These are phyloP conservation scores for Strigomonas culicis DNA, from an alignment of 208 protist genomes.

Conservation along the genomic window DNA sequence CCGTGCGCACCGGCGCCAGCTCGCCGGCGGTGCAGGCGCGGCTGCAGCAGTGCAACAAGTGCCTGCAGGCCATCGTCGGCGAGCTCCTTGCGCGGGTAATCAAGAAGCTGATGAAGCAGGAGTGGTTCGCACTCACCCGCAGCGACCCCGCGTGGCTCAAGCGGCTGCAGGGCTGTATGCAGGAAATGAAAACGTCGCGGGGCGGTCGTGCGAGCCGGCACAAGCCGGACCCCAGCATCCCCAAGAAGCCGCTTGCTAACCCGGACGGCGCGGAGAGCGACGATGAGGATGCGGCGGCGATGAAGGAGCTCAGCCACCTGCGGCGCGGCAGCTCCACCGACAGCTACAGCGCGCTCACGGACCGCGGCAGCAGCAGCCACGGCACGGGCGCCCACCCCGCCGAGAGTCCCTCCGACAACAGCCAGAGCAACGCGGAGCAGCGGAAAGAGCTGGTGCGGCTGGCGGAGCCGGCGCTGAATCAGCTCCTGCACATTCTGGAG, in stretches of 20 bases:
- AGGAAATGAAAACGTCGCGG: background rate
- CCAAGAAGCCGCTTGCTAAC: background rate
- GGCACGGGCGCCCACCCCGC: background rate
- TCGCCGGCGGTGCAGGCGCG: conserved; percentile 32
- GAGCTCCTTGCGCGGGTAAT: conserved; percentile 41
- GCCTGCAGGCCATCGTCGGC: conserved; percentile 36
- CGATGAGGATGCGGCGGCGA: background rate
- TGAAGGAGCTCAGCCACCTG: background rate
- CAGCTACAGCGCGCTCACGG: background rate
- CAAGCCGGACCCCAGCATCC: background rate
- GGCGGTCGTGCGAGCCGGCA: background rate
- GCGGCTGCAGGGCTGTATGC: conserved; percentile 15
- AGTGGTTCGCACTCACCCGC: conserved; percentile 28
- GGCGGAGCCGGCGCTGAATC: conserved; percentile 9
- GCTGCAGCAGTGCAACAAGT: conserved; percentile 34
- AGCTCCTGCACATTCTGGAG: conserved; percentile 12
- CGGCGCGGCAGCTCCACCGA: background rate
- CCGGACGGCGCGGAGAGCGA: background rate
- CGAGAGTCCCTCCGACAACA: background rate
- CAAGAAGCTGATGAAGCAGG: conserved; percentile 33
- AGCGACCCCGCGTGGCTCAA: conserved; percentile 27
- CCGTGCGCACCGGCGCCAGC: conserved; percentile 24
- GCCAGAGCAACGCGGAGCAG: background rate
- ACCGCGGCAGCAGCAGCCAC: conserved; percentile 3
- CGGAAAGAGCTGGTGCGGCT: conserved; percentile 8